These are phyloP conservation scores for Monilinia aucupariae DNA, from an alignment of 2,329 filamentous ascomycete genomes.

Conservation along the genomic window DNA sequence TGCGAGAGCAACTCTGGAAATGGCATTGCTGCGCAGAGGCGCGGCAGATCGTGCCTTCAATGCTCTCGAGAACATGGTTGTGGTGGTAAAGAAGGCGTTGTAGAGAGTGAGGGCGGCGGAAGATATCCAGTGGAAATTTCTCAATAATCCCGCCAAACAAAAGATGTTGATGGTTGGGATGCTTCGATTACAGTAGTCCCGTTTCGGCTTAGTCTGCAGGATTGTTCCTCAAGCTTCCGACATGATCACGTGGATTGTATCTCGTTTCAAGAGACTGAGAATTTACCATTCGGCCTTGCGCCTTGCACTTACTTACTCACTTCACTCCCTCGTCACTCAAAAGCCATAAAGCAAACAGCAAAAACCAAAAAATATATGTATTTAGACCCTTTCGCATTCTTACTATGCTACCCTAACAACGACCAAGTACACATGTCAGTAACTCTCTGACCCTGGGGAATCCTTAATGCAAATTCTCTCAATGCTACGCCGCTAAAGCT, in stretches of 20 bases:
- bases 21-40: constrained; percentile 45
- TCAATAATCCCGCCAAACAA: constrained; percentile 15
- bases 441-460: constrained; percentile 9
- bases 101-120: constrained; percentile 16
- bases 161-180: constrained; percentile 18
- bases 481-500: constrained; percentile 5
- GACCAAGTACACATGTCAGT: neutral
- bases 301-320: neutral
- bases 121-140: constrained; percentile 15
- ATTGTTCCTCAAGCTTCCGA: constrained; percentile 16
- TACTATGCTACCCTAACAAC: constrained; percentile 9
- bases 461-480: constrained; percentile 8
- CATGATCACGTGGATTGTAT: neutral
- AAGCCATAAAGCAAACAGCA: too few species aligned
- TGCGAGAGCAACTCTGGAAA: constrained; percentile 36
- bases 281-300: neutral
- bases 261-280: neutral
- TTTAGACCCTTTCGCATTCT: neutral
- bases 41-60: constrained; percentile 54
- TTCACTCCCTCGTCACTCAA: neutral
- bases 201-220: constrained; percentile 3
- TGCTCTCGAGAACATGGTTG: constrained; percentile 66
- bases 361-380: neutral
- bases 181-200: constrained; percentile 15
- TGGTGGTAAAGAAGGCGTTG: constrained; percentile 17